A percentile compares a stretch with the other conserved stretches of the same genome.
Conservation (phyloP, 805 yeast genomes). For the Pichia pseudocactophila region DNA sequence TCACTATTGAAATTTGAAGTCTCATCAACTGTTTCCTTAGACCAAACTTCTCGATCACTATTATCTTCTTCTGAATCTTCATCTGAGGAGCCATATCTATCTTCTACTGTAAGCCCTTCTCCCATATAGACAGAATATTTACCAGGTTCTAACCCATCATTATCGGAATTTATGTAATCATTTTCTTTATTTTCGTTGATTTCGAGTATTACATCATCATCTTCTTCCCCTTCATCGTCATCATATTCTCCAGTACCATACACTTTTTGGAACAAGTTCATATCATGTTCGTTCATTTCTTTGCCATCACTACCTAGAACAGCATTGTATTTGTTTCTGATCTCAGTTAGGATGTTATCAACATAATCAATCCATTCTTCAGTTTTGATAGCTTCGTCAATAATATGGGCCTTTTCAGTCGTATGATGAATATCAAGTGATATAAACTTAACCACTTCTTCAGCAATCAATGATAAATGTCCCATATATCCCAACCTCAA, state of each 20-base stretch:
- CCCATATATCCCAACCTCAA: constrained; percentile 92
- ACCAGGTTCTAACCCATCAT: constrained; percentile 29
- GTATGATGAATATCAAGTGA: constrained; percentile 55
- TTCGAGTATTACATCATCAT: constrained; percentile 15
- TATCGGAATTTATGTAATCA: constrained; percentile 20
- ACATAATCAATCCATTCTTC: constrained; percentile 47
- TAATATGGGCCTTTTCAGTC: constrained; percentile 40
- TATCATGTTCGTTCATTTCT: constrained; percentile 30
- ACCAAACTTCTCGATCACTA: constrained; percentile 3
- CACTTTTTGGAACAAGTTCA: constrained; percentile 23
- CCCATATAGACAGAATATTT: constrained; percentile 69
- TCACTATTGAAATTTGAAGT: neutral
- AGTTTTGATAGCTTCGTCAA: constrained; percentile 32
- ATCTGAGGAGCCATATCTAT: constrained; percentile 42
- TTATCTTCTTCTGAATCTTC: constrained; percentile 45
- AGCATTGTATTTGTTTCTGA: constrained; percentile 90
- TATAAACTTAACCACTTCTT: constrained; percentile 85
- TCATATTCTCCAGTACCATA: constrained; percentile 21
- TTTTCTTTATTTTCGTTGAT: constrained; percentile 10
- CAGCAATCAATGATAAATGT: constrained; percentile 88
- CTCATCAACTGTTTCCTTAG: constrained; percentile 3
- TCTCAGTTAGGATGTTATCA: constrained; percentile 71
- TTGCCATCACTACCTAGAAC: constrained; percentile 57
- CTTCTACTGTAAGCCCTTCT: constrained; percentile 57
- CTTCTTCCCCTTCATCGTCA: constrained; percentile 17